Evolutionary conservation across 768 basidiomycete genomes (phyloP), one percentile per base, ranked within the genome.

Genomic region (Suillus placidus): DNA sequence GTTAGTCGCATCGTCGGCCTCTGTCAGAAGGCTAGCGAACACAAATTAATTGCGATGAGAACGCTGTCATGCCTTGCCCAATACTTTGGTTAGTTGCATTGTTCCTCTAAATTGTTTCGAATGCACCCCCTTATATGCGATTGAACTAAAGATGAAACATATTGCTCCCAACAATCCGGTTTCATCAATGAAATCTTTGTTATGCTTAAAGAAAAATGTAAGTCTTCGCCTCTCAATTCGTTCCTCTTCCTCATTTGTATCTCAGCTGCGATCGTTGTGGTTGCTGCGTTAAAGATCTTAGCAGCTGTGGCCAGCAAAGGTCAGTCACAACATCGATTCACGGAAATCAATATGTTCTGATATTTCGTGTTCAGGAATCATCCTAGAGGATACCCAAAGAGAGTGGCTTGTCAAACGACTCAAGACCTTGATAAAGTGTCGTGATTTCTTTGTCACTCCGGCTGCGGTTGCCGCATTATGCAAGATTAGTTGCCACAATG

Each of bases 401-500:
- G 2, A 69, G n/a, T n/a, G n/a, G n/a, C n/a, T 62, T 1, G 37
- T 71, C 10, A 40, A 66, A 7, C 70, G 69, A 0, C 68, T 76
- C 43, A 57, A 76, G 57, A 70, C 56, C 40, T 54, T 76, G 13
- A 58, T 69, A 51, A 63, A 65, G 37, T 64, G 65, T n/a, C 68
- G 42, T 32, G 76, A 77, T 42, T 75, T 77, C 52, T 76, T 77
- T 35, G 76, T 76, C 10, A 67, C 75, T 34, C 74, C 74, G 1
- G 71, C 71, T 18, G 74, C 76, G 6, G 67, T 64, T 4, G 74
- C 68, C n/a, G 69, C 72, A 3, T 65, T 76, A 30, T 73, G 74
- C 23, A 65, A 68, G 26, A 64, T 76, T n/a, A n/a, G n/a, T 18
- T 71, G 71, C 20, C 65, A 58, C 34, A 71, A 75, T 32, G 63